Conservation (phyloP, 306 rosid species). For the Trichosanthes truncata region DNA sequence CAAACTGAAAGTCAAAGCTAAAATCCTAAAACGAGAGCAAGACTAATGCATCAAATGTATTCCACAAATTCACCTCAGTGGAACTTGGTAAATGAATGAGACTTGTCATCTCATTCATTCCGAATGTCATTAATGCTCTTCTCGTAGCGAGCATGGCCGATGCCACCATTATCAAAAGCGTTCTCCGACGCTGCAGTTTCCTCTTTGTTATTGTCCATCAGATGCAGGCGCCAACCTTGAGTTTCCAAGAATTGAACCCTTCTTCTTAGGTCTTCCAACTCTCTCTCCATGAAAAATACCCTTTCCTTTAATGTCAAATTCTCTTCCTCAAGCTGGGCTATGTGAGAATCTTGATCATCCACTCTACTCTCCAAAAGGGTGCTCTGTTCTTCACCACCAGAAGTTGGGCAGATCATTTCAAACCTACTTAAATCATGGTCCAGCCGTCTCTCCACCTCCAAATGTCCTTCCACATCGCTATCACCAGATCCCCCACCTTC, state of each 20-base stretch:
- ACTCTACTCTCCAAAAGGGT: conserved; percentile 58
- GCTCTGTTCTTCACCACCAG: conserved; percentile 39
- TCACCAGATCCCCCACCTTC: conserved; percentile 37
- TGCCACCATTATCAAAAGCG: conserved; percentile 13
- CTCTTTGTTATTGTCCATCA: conserved; percentile 5
- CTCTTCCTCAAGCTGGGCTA: conserved; percentile 60
- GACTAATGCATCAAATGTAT: neutral
- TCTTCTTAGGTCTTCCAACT: conserved; percentile 40
- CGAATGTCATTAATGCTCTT: conserved; percentile 20
- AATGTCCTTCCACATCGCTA: conserved; percentile 57
- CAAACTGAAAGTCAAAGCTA: conserved; percentile 3
- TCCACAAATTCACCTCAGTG: neutral
- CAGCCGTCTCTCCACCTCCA: conserved; percentile 63
- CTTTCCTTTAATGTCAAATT: conserved; percentile 64
- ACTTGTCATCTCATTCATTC: conserved; percentile 6
- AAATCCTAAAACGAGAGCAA: neutral
- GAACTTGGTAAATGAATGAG: neutral
- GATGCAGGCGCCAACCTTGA: neutral
- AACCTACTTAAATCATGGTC: conserved; percentile 69
- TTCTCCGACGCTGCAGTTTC: conserved; percentile 12
- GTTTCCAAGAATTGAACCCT: conserved; percentile 44
- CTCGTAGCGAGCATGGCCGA: conserved; percentile 21
- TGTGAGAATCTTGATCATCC: conserved; percentile 62
- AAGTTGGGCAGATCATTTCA: conserved; percentile 59
- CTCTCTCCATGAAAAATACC: conserved; percentile 54